phyloP scores from a whole-genome alignment of 352 stramenopile species.

The Globisporangium alternatum region DNA sequence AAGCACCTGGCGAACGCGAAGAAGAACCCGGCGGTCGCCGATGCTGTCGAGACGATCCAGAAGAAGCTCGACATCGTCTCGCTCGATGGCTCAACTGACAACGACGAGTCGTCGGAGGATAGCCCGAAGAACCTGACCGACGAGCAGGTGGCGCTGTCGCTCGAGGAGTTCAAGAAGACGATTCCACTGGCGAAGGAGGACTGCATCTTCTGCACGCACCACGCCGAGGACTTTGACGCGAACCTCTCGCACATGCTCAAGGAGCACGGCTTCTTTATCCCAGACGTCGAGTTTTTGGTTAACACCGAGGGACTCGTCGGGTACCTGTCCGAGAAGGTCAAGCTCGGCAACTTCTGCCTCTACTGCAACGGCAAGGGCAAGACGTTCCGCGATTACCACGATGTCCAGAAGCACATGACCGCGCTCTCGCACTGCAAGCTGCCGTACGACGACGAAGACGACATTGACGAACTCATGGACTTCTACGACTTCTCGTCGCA shows the following conservation, averaged over 20 bases:
- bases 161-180: slow-evolving; percentile 77
- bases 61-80: slow-evolving; percentile 58
- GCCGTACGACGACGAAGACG: slow-evolving; percentile 86
- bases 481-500: slow-evolving; percentile 91
- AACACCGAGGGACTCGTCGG: slow-evolving; percentile 89
- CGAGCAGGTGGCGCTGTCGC: slow-evolving; percentile 54
- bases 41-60: slow-evolving; percentile 58
- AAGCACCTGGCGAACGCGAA: slow-evolving; percentile 83
- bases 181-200: slow-evolving; percentile 72
- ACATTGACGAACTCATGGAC: slow-evolving; percentile 86
- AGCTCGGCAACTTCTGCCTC: slow-evolving; percentile 93
- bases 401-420: slow-evolving; percentile 95
- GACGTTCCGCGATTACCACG: slow-evolving; percentile 86
- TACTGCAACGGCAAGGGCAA: slow-evolving; percentile 93
- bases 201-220: slow-evolving; percentile 82
- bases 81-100: slow-evolving; percentile 23
- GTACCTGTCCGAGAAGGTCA: slow-evolving; percentile 96
- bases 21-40: slow-evolving; percentile 48
- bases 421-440: slow-evolving; percentile 91
- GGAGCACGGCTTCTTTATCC: slow-evolving; percentile 95
- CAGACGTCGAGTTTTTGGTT: slow-evolving; percentile 90
- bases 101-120: slow-evolving; percentile 18
- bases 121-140: slow-evolving; percentile 35
- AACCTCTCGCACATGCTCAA: slow-evolving; percentile 91
- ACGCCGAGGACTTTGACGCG: slow-evolving; percentile 57